phyloP scores from a whole-genome alignment of 1,284 basidiomycete species.

The Hymenochaete sp. region DNA sequence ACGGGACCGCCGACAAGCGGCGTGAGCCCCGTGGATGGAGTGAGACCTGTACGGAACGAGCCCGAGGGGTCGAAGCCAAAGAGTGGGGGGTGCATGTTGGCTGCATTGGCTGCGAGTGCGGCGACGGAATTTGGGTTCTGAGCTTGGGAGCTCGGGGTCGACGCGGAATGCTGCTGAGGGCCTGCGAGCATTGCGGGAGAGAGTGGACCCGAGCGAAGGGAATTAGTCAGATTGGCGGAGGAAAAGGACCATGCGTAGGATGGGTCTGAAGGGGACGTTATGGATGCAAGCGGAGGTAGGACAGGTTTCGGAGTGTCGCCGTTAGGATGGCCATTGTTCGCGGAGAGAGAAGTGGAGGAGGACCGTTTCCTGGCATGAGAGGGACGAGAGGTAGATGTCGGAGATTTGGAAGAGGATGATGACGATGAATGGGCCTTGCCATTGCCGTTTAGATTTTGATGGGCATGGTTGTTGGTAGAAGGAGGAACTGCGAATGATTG shows the following conservation, averaged over 20 bases:
- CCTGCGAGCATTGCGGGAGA: conserved; percentile 94
- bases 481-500: conserved; percentile 71
- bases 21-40: conserved; percentile 76
- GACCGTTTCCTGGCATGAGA: conserved; percentile 29
- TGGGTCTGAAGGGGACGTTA: conserved; percentile 76
- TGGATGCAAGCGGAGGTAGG: conserved; percentile 79
- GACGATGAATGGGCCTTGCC: conserved; percentile 33
- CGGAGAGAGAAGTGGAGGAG: conserved; percentile 10
- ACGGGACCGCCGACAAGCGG: conserved; percentile 73
- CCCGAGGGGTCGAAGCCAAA: conserved; percentile 60
- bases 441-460: conserved; percentile 26
- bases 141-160: conserved; percentile 26
- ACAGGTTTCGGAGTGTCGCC: conserved; percentile 44
- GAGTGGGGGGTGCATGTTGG: conserved; percentile 21
- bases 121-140: conserved; percentile 26
- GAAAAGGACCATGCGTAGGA: conserved; percentile 68
- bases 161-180: conserved; percentile 46
- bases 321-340: conserved; percentile 14
- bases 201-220: conserved; percentile 83
- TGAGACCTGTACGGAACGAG: conserved; percentile 73
- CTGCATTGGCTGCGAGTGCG: conserved; percentile 19
- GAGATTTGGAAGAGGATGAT: conserved; percentile 11
- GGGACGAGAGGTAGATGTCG: conserved; percentile 16
- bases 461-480: conserved; percentile 30
- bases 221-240: conserved; percentile 53